Base-by-base conservation (phyloP, 2,329 filamentous ascomycete species). In the Talaromyces sp. region DNA sequence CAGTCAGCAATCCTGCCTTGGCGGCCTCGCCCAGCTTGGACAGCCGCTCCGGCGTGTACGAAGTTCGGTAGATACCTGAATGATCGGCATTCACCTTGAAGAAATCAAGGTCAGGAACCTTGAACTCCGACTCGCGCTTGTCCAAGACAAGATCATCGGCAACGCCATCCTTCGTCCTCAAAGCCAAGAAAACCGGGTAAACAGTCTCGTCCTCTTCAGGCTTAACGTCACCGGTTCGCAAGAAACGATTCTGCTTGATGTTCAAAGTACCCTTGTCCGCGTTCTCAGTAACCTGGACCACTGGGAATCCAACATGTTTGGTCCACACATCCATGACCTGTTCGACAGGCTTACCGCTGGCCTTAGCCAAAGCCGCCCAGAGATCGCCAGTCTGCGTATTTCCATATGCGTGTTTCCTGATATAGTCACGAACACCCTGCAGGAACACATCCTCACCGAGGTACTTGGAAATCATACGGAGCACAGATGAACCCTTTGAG, bases 21-120 rank as follows among this genome's bases (percentile, higher is more conserved):
- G 92, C 93, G 61, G 93, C 91, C 72, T 92, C 80, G 28, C 93
- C 93, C 40, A 98, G 88, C 81, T 96, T 96, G 68, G 87, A 83
- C 50, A 98, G 84, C 39, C 93, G 88, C 70, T 91, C 88, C 1
- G 92, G 89, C 1, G 87, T 83, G 79, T 98, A 98, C 0, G 88
- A 91, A 0, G 93, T 97, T 64, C 93, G 88, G 81, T 96, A 98
- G 66, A 97, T 88, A 67, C 91, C 91, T 23, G 92, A 93, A 76
- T 97, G 93, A 73, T 97, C 92, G 16, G 93, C 92, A 73, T 98
- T 98, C 65, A 98, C 81, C 83, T 98, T 98, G 86, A 90, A 98
- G 79, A 98, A 97, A 71, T 96, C 91, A 59, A 88, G 79, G 71
- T 89, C 86, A 21, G 89, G 85, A 28, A 97, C 75, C 78, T 91